Conservation (phyloP, 73 alveolate species). For the Tetrahymena elliotti region DNA sequence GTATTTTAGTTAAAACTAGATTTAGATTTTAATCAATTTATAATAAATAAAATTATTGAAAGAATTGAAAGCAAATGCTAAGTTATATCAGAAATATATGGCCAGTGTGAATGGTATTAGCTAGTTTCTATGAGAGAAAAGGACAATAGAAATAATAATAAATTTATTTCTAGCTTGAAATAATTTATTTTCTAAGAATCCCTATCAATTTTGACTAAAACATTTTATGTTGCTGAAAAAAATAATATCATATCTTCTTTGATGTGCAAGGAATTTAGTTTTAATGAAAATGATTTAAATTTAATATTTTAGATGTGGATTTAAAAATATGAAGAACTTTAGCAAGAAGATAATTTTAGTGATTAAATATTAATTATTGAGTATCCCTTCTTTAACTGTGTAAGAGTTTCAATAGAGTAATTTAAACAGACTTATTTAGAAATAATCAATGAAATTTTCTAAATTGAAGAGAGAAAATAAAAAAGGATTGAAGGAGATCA, state of each 20-base stretch:
- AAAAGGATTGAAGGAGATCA: not conserved
- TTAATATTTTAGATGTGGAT: not conserved
- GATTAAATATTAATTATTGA: not conserved
- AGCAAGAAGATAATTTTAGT: not conserved
- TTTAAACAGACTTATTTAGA: not conserved
- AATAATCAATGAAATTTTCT: not conserved
- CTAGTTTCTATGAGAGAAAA: not conserved
- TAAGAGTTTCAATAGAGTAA: not conserved
- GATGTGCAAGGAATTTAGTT: not conserved
- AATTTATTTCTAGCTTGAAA: not conserved
- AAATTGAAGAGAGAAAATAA: not conserved
- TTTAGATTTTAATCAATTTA: not conserved
- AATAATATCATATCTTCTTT: not conserved
- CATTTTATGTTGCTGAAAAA: not conserved
- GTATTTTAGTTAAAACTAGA: not conserved
- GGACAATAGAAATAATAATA: not conserved
- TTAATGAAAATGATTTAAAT: not conserved
- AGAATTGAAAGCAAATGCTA: not conserved
- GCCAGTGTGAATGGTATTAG: not conserved
- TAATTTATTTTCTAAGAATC: not conserved
- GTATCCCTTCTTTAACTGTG: not conserved
- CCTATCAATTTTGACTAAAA: not conserved
- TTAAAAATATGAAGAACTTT: not conserved
- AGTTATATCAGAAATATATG: not conserved
- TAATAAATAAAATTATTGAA: not conserved